Conservation (phyloP, 169 alveolate genomes). For the Pseudocohnilembus persalinus region DNA sequence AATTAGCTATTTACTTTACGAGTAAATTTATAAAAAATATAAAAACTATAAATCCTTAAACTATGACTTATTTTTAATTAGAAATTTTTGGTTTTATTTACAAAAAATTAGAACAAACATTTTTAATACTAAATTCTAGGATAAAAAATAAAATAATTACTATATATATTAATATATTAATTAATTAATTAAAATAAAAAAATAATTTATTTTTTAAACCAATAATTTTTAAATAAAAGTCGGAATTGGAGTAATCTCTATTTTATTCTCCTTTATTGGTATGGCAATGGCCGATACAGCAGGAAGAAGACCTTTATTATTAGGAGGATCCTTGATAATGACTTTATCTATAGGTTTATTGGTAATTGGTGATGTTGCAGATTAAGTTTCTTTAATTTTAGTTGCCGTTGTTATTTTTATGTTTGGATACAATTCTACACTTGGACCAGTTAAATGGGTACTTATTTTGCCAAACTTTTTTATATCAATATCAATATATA, state of each 20-base stretch:
- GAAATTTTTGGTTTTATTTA: too few species aligned
- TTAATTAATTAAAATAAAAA: too few species aligned
- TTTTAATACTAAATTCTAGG: too few species aligned
- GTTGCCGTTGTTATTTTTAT: not conserved
- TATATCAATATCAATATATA: not conserved
- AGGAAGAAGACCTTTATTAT: conserved; percentile 4
- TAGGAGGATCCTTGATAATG: not conserved
- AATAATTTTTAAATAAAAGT: not conserved
- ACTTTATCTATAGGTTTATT: not conserved
- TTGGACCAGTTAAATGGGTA: not conserved
- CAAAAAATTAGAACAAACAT: too few species aligned
- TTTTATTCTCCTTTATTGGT: not conserved
- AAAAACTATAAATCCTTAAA: too few species aligned
- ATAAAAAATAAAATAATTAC: too few species aligned
- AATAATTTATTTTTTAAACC: too few species aligned
- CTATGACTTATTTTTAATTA: too few species aligned
- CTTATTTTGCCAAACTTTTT: too few species aligned
- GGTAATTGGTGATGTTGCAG: not conserved
- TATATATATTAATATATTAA: too few species aligned
- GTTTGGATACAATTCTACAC: not conserved
- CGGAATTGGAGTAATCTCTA: not conserved
- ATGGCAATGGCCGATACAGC: conserved; percentile 13
- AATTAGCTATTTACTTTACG: not conserved
- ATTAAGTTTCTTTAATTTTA: too few species aligned
- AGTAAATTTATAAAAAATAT: too few species aligned